Conservation (phyloP, 2,329 filamentous ascomycete genomes). For the Calonectria fujianensis region DNA sequence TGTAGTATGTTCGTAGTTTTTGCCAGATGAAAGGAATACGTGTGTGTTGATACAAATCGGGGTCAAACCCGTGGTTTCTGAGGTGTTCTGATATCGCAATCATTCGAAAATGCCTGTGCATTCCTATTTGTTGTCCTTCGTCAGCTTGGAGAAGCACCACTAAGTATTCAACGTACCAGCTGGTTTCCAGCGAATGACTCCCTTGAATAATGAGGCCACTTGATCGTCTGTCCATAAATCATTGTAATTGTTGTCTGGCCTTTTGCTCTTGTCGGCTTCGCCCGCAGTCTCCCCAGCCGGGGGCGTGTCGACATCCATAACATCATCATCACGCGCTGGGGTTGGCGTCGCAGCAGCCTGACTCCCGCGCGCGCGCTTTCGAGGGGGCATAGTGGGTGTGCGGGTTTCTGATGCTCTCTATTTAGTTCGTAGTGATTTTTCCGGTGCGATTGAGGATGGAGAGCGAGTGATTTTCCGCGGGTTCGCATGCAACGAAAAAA, state of each 20-base stretch:
- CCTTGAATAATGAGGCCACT: conserved; percentile 93
- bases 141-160: not conserved
- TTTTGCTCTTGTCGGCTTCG: conserved; percentile 46
- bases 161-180: conserved; percentile 75
- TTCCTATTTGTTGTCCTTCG: conserved; percentile 70
- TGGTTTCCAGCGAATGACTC: conserved; percentile 96
- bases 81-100: conserved; percentile 88
- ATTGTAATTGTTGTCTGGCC: conserved; percentile 60
- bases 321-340: conserved; percentile 73
- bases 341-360: conserved; percentile 76
- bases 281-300: conserved; percentile 70
- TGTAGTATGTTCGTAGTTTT: conserved; percentile 89
- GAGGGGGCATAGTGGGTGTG: conserved; percentile 75
- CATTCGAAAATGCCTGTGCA: conserved; percentile 96
- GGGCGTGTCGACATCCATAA: conserved; percentile 76
- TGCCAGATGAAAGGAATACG: conserved; percentile 93
- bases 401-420: not conserved
- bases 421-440: not conserved
- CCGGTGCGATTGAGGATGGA: conserved; percentile 20
- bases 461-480: not conserved
- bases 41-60: conserved; percentile 83
- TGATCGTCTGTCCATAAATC: conserved; percentile 97
- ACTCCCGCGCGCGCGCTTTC: conserved; percentile 78
- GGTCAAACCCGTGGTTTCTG: conserved; percentile 86
- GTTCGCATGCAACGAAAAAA: conserved; percentile 18